Evolutionary conservation across 2,329 filamentous ascomycete species (phyloP).

Genomic region (Fusarium sp.): DNA sequence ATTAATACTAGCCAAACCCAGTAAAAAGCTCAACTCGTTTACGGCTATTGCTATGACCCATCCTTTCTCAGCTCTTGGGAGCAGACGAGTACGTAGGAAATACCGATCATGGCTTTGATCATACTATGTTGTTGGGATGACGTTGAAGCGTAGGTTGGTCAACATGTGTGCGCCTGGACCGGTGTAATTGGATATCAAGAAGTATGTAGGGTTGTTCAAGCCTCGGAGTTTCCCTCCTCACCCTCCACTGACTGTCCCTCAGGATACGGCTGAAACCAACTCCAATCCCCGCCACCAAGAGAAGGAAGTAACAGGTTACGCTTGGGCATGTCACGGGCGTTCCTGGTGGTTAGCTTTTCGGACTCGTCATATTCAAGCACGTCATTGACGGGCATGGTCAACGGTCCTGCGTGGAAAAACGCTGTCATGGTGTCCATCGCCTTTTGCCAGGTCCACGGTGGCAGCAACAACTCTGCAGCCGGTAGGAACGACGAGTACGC

Average conservation of each 20-base stretch:
- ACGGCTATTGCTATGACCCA: slow-evolving; percentile 2
- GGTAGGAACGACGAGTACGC: slow-evolving; percentile 52
- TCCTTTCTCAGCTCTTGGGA: background rate
- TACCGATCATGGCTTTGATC: background rate
- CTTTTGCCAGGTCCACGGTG: slow-evolving; percentile 52
- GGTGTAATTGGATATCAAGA: background rate
- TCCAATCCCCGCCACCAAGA: slow-evolving; percentile 44
- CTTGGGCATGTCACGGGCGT: background rate
- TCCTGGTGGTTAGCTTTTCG: background rate
- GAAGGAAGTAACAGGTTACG: slow-evolving; percentile 32
- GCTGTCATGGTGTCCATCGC: slow-evolving; percentile 54
- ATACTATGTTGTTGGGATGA: background rate
- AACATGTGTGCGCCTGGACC: background rate
- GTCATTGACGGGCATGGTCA: slow-evolving; percentile 36
- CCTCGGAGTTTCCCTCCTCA: background rate
- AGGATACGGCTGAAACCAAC: slow-evolving; percentile 50
- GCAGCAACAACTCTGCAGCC: slow-evolving; percentile 42
- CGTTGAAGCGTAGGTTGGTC: slow-evolving; percentile 6
- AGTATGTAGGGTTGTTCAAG: background rate
- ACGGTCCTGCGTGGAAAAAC: slow-evolving; percentile 52
- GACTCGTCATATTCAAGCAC: slow-evolving; percentile 12
- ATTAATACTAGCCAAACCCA: background rate
- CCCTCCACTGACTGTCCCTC: background rate
- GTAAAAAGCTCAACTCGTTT: background rate
- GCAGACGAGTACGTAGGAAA: background rate